Evolutionary conservation across 2,329 filamentous ascomycete species (phyloP).

Genomic region (Aspergillus felis): DNA sequence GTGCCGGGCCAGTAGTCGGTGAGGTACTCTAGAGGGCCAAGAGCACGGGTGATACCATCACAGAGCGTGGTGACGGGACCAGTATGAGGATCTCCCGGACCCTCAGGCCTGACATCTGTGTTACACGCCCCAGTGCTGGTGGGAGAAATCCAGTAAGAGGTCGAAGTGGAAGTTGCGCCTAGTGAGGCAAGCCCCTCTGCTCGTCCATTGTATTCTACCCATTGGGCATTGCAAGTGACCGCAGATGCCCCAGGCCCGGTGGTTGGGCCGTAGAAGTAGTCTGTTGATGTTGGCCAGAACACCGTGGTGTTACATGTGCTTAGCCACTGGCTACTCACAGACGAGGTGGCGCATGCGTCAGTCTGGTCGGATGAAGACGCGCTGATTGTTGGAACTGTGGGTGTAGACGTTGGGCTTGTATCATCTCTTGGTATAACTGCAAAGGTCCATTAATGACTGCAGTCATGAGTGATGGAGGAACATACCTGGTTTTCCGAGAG

Average conservation of each 20-base stretch:
- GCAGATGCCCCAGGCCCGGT: conserved; percentile 15
- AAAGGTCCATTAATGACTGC: too few species aligned
- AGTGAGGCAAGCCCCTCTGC: conserved; percentile 12
- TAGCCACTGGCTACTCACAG: conserved; percentile 29
- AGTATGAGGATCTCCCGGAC: conserved; percentile 13
- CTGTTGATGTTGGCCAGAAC: conserved; percentile 23
- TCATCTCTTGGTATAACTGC: too few species aligned
- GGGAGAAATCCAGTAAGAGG: conserved; percentile 7
- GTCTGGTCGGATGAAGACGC: too few species aligned
- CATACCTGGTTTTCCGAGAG: too few species aligned
- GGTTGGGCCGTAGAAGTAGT: conserved; percentile 23
- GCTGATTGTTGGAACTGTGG: too few species aligned
- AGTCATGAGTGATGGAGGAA: too few species aligned
- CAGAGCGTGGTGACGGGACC: conserved; percentile 21
- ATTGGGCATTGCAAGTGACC: conserved; percentile 20
- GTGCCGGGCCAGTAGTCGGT: conserved; percentile 17
- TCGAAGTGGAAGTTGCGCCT: conserved; percentile 13
- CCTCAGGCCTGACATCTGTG: conserved; percentile 7
- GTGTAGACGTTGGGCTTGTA: too few species aligned
- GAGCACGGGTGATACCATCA: conserved; percentile 15
- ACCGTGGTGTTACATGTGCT: conserved; percentile 15
- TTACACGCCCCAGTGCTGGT: conserved; percentile 18
- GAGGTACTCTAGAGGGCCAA: conserved; percentile 13
- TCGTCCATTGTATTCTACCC: conserved; percentile 15
- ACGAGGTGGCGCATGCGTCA: neutral